Percentiles rank a stretch among this genome's conserved stretches.
Conservation (phyloP, 1,284 basidiomycete species). For the Leccinum pachyderme region DNA sequence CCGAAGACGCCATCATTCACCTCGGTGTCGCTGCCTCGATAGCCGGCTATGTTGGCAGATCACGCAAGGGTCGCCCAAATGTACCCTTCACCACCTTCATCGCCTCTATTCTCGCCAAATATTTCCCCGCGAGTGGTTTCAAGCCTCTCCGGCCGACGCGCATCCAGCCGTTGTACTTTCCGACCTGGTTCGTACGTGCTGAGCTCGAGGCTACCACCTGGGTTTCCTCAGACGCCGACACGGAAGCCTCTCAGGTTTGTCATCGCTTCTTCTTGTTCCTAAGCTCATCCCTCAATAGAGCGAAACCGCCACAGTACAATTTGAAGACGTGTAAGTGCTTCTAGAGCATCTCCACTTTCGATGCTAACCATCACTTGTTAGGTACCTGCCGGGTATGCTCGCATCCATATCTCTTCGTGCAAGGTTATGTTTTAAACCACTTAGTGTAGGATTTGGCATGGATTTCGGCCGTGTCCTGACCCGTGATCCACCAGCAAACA, state of each 20-base stretch:
- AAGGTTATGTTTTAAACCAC: background rate
- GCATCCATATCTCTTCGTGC: background rate
- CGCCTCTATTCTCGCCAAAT: slow-evolving; percentile 29
- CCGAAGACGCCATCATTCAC: slow-evolving; percentile 34
- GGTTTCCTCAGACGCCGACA: slow-evolving; percentile 24
- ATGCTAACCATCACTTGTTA: slow-evolving; percentile 14
- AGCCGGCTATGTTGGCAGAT: slow-evolving; percentile 16
- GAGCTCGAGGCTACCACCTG: slow-evolving; percentile 41
- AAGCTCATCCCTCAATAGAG: slow-evolving; percentile 16
- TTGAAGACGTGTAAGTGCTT: slow-evolving; percentile 28
- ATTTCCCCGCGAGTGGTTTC: slow-evolving; percentile 28
- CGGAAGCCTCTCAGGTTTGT: slow-evolving; percentile 26
- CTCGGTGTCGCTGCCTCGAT: slow-evolving; percentile 23
- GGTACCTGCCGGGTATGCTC: slow-evolving; percentile 30
- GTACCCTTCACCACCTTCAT: slow-evolving; percentile 13
- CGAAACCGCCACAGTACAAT: slow-evolving; percentile 20
- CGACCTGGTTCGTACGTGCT: slow-evolving; percentile 59
- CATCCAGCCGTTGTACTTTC: slow-evolving; percentile 53
- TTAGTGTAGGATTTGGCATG: slow-evolving; percentile 20
- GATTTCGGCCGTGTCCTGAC: slow-evolving; percentile 35
- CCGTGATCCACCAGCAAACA: slow-evolving; percentile 14
- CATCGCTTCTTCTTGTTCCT: background rate
- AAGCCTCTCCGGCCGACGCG: slow-evolving; percentile 31
- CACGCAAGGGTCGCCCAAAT: slow-evolving; percentile 15
- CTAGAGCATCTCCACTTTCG: background rate